These are phyloP conservation scores for Solanum appendiculatum DNA, from an alignment of 257 asterid genomes.

Conservation along the genomic window DNA sequence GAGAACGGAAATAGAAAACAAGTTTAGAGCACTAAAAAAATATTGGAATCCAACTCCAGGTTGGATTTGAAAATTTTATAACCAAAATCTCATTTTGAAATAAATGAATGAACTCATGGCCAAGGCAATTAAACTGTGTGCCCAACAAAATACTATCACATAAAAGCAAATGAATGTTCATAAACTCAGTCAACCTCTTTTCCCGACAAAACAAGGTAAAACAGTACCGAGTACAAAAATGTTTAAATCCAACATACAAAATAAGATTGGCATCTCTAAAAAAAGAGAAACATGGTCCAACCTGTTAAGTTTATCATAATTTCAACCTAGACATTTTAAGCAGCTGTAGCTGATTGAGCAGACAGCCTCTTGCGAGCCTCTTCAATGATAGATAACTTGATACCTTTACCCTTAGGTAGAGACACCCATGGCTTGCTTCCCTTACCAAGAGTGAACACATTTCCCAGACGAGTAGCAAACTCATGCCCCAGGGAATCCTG, in stretches of 20 bases:
- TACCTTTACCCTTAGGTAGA: constrained; percentile 28
- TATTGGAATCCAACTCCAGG: background rate
- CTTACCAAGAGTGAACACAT: constrained; percentile 27
- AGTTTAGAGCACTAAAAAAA: background rate
- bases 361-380: constrained; percentile 27
- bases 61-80: background rate
- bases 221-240: background rate
- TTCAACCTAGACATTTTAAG: background rate
- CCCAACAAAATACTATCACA: background rate
- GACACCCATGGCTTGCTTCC: constrained; percentile 32
- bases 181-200: background rate
- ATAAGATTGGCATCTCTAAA: background rate
- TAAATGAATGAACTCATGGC: background rate
- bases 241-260: background rate
- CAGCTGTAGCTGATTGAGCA: constrained; percentile 17
- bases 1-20: background rate
- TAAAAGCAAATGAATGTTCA: background rate
- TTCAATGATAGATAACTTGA: constrained; percentile 25
- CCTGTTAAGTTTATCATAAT: background rate
- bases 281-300: background rate
- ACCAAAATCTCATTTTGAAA: background rate
- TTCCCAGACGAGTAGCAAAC: constrained; percentile 26
- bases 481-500: constrained; percentile 21
- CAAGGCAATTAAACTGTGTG: background rate
- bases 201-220: background rate